These are phyloP conservation scores for Nematocida sp. DNA, from an alignment of 371 early-diverging fungal species.

Conservation along the genomic window DNA sequence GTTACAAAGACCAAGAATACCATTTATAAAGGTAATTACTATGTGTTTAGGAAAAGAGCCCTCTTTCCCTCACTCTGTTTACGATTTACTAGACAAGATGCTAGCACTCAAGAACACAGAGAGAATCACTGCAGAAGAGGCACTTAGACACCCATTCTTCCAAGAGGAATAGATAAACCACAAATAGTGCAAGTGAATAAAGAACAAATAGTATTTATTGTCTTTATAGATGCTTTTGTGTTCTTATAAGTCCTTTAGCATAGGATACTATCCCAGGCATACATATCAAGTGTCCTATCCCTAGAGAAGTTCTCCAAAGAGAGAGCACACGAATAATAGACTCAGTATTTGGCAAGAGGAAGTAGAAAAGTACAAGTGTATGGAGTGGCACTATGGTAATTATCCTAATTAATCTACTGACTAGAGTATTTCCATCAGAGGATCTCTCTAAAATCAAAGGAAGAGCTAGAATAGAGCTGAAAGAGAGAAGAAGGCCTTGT, in stretches of 20 bases:
- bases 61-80: constrained; percentile 45
- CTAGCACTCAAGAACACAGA: constrained; percentile 56
- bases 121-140: constrained; percentile 63
- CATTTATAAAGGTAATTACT: constrained; percentile 60
- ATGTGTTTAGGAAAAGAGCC: constrained; percentile 35
- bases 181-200: not conserved
- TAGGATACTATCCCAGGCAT: not conserved
- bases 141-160: constrained; percentile 59
- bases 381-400: not conserved
- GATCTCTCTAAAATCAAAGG: not conserved
- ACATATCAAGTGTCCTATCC: constrained; percentile 21
- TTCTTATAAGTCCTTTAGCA: not conserved
- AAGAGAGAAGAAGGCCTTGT: not conserved
- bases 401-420: not conserved
- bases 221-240: not conserved
- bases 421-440: not conserved
- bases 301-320: constrained; percentile 36
- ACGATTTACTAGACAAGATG: constrained; percentile 63
- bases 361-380: constrained; percentile 9
- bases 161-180: not conserved
- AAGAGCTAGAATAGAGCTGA: not conserved
- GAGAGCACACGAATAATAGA: not conserved
- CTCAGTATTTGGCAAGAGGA: constrained; percentile 3
- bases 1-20: constrained; percentile 58
- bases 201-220: not conserved